Evolutionary conservation across 768 basidiomycete species (phyloP).

Genomic region (Sarcodon sp.): DNA sequence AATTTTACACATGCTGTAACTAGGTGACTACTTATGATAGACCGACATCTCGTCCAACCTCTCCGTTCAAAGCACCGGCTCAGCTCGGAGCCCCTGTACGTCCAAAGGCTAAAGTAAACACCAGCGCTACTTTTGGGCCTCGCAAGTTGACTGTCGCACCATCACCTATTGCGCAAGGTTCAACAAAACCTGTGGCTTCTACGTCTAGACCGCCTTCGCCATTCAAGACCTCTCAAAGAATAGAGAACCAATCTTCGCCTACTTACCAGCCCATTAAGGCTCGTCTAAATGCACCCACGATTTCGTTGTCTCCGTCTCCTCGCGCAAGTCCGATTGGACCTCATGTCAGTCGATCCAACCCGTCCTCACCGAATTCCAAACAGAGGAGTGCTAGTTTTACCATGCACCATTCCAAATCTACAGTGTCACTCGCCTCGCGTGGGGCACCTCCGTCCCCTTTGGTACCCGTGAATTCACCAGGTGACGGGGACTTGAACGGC

Average conservation of each 20-base stretch:
- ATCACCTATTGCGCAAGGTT: constrained; percentile 7
- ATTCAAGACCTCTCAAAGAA: constrained; percentile 11
- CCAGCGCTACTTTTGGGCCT: constrained; percentile 24
- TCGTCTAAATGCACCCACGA: constrained; percentile 1
- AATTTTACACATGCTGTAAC: constrained; percentile 10
- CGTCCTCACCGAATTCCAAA: background rate
- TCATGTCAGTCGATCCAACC: background rate
- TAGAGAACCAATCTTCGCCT: background rate
- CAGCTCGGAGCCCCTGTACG: constrained; percentile 16
- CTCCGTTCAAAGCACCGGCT: constrained; percentile 26
- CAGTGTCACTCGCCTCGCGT: background rate
- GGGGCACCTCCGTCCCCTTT: constrained; percentile 1
- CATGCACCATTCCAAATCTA: background rate
- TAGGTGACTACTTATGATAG: constrained; percentile 43
- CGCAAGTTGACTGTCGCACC: constrained; percentile 12
- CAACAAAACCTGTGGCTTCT: constrained; percentile 10
- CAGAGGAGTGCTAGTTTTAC: background rate
- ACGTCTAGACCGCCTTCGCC: constrained; percentile 28
- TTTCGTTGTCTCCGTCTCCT: background rate
- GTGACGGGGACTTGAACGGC: background rate
- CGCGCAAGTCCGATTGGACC: background rate
- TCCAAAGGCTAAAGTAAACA: constrained; percentile 53
- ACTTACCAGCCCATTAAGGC: background rate
- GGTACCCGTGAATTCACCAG: background rate
- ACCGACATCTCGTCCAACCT: constrained; percentile 33